These are phyloP conservation scores for Emmonsia crescens DNA, from an alignment of 2,329 filamentous ascomycete species.

Conservation along the genomic window DNA sequence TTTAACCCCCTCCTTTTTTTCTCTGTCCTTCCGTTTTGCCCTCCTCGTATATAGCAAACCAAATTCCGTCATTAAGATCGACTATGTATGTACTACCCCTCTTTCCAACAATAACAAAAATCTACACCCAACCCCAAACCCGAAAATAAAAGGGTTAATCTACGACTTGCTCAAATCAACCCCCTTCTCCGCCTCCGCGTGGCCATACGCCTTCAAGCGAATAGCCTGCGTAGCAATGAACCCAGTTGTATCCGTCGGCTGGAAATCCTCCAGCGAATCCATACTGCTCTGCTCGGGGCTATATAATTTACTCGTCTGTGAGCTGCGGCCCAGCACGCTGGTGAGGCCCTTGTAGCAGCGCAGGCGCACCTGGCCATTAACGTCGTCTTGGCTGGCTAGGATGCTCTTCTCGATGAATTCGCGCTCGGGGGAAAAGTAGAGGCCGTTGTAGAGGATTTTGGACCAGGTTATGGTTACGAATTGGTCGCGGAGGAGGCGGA, in stretches of 20 bases:
- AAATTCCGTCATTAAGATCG: too few relatives aligned
- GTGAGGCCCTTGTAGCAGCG: constrained; percentile 51
- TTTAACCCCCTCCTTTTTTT: too few relatives aligned
- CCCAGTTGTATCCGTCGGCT: constrained; percentile 50
- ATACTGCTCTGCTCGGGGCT: constrained; percentile 50
- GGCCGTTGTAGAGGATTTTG: constrained; percentile 47
- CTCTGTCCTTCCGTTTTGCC: too few relatives aligned
- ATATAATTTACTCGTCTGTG: constrained; percentile 51
- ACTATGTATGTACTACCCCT: too few relatives aligned
- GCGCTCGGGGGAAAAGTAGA: constrained; percentile 54
- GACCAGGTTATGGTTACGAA: constrained; percentile 52
- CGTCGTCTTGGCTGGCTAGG: constrained; percentile 46
- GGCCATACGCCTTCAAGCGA: constrained; percentile 15
- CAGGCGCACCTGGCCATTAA: constrained; percentile 48
- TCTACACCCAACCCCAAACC: too few relatives aligned
- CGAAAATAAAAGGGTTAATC: too few relatives aligned
- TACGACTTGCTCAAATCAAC: constrained; percentile 12
- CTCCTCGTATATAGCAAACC: too few relatives aligned
- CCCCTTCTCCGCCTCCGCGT: constrained; percentile 11
- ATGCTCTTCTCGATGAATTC: constrained; percentile 56
- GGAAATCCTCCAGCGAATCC: constrained; percentile 56
- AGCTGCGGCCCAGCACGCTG: constrained; percentile 17
- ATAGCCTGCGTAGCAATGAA: constrained; percentile 37
- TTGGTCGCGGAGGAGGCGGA: constrained; percentile 54
- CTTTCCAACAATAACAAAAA: too few relatives aligned